Conservation (phyloP, 371 early-diverging fungal genomes). For the Mortierella sp. region DNA sequence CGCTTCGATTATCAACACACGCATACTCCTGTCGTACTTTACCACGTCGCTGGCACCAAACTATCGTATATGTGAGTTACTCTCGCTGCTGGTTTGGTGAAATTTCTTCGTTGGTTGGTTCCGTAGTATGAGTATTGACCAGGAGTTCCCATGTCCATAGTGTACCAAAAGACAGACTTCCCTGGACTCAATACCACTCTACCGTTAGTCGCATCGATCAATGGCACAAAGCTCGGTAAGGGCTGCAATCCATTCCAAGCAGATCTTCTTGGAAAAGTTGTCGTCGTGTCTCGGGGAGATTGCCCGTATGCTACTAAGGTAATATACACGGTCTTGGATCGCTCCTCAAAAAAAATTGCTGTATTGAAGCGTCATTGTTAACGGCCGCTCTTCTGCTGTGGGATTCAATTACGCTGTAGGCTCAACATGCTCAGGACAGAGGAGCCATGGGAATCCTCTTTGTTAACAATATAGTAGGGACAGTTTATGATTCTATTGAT, state of each 20-base stretch:
- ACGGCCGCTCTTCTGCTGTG: too few relatives aligned
- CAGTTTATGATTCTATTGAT: background rate
- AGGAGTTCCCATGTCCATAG: too few relatives aligned
- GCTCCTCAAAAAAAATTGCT: too few relatives aligned
- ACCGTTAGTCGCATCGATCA: slow-evolving; percentile 10
- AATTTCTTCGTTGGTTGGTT: too few relatives aligned
- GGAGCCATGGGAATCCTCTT: slow-evolving; percentile 38
- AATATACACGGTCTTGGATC: background rate
- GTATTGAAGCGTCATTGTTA: too few relatives aligned
- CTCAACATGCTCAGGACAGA: slow-evolving; percentile 19
- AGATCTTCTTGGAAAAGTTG: slow-evolving; percentile 26
- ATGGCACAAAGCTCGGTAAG: slow-evolving; percentile 23
- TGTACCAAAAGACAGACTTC: slow-evolving; percentile 1
- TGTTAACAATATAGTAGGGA: slow-evolving; percentile 25
- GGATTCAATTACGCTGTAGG: slow-evolving; percentile 1
- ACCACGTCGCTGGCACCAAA: slow-evolving; percentile 7
- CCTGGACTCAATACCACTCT: slow-evolving; percentile 10
- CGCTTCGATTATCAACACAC: slow-evolving; percentile 36
- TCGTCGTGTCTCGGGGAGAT: slow-evolving; percentile 20
- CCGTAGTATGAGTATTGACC: too few relatives aligned
- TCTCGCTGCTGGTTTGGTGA: too few relatives aligned
- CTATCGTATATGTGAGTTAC: slow-evolving; percentile 10
- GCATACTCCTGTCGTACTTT: slow-evolving; percentile 9
- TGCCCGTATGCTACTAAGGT: slow-evolving; percentile 29
- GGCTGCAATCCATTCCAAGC: slow-evolving; percentile 22